A percentile compares a stretch with the other conserved stretches of the same genome.
Evolutionary conservation across 2,329 filamentous ascomycete genomes (phyloP).

Genomic region (Phialophora verrucosa): DNA sequence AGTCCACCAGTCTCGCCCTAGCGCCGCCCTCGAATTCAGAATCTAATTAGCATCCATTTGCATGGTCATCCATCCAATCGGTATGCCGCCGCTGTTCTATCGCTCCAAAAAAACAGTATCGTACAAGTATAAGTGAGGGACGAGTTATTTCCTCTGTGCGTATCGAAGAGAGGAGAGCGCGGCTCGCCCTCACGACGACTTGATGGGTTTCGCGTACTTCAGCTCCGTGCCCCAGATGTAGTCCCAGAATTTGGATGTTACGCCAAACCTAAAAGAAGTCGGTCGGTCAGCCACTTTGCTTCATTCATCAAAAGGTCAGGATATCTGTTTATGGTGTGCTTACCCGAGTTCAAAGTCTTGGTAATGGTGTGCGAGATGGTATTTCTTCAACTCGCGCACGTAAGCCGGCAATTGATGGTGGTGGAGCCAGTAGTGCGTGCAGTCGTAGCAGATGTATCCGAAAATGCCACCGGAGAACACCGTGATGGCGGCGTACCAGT

Average conservation of each 20-base stretch:
- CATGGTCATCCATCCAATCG: background rate
- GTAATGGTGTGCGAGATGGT: slow-evolving; percentile 96
- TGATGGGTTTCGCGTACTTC: slow-evolving; percentile 48
- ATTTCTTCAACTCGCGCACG: slow-evolving; percentile 94
- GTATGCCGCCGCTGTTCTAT: background rate
- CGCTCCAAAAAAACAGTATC: background rate
- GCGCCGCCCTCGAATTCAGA: background rate
- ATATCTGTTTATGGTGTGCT: slow-evolving; percentile 10
- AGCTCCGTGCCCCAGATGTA: slow-evolving; percentile 88
- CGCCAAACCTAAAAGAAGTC: slow-evolving; percentile 67
- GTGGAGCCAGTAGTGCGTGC: slow-evolving; percentile 98
- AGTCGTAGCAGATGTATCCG: slow-evolving; percentile 93
- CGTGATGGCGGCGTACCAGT: slow-evolving; percentile 80
- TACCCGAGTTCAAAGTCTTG: slow-evolving; percentile 91
- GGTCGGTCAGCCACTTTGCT: slow-evolving; percentile 8
- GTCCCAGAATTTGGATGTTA: slow-evolving; percentile 97
- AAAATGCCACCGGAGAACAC: slow-evolving; percentile 91
- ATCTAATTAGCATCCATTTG: background rate
- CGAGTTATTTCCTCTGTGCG: background rate
- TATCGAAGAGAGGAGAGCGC: background rate
- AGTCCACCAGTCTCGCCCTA: background rate
- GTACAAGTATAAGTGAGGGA: background rate
- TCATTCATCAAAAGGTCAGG: background rate
- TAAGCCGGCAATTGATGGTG: slow-evolving; percentile 90
- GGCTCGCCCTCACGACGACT: slow-evolving; percentile 26